A percentile compares a stretch with the other conserved stretches of the same genome.
Conservation (phyloP, 176 grass and related monocot genomes). For the Puccinellia tenuiflora region DNA sequence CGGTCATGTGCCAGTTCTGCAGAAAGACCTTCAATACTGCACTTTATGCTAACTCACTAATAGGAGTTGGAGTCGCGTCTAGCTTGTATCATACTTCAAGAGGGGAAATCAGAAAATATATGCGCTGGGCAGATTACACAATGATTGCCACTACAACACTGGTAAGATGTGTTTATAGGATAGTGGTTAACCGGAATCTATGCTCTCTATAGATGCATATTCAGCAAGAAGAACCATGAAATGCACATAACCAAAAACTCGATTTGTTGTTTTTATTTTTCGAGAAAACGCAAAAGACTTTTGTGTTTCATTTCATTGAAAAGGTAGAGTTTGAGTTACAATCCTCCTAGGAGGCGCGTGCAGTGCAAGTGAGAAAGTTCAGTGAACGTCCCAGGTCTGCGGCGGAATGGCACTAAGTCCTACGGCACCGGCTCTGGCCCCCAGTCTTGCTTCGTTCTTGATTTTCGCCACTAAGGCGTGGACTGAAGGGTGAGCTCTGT, state of each 20-base stretch:
- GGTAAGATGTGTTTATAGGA: conserved; percentile 24
- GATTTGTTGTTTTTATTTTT: too few relatives aligned
- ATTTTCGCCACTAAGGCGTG: too few relatives aligned
- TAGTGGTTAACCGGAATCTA: background rate
- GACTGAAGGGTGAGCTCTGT: too few relatives aligned
- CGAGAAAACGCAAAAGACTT: too few relatives aligned
- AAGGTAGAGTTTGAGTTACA: too few relatives aligned
- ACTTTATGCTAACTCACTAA: conserved; percentile 85
- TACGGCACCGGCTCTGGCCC: too few relatives aligned
- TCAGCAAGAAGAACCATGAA: background rate
- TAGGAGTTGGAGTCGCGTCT: conserved; percentile 95
- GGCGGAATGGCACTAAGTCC: too few relatives aligned
- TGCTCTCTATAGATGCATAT: background rate
- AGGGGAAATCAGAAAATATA: conserved; percentile 73
- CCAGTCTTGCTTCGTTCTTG: too few relatives aligned
- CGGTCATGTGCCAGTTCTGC: conserved; percentile 48
- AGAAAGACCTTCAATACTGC: conserved; percentile 78
- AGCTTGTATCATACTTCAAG: conserved; percentile 85
- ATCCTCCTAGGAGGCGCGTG: too few relatives aligned
- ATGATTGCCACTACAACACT: conserved; percentile 89
- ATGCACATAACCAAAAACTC: background rate
- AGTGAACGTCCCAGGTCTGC: too few relatives aligned
- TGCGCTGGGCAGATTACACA: conserved; percentile 93
- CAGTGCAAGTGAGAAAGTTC: too few relatives aligned
- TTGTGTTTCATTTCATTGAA: too few relatives aligned